Conservation (phyloP, 2,329 filamentous ascomycete species). For the Cryphonectria parasitica region DNA sequence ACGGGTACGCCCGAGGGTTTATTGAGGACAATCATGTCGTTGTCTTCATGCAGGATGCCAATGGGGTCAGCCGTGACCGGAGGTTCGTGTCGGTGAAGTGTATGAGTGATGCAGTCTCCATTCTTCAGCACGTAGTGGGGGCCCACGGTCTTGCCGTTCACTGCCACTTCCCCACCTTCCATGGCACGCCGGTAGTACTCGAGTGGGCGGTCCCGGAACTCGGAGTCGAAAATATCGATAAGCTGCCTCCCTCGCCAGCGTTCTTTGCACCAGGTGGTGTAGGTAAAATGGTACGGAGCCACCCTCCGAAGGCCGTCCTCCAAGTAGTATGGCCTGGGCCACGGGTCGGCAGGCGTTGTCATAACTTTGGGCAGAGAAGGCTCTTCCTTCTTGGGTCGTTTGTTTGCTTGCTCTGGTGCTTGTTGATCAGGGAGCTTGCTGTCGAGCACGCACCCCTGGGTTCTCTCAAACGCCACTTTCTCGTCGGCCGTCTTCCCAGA, state of each 20-base stretch:
- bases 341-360: constrained; percentile 44
- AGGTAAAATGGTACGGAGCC: constrained; percentile 87
- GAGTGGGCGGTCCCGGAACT: constrained; percentile 85
- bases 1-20: constrained; percentile 94
- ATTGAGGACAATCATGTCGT: constrained; percentile 93
- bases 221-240: constrained; percentile 85
- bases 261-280: constrained; percentile 94
- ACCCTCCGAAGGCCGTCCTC: constrained; percentile 84
- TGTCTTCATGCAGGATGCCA: constrained; percentile 84
- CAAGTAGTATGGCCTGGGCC: constrained; percentile 75
- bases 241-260: constrained; percentile 84
- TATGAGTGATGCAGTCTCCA: constrained; percentile 90
- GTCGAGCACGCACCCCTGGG: not conserved
- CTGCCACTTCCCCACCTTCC: constrained; percentile 73
- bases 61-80: constrained; percentile 84
- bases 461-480: not conserved
- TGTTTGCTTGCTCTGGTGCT: not conserved
- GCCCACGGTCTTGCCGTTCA: constrained; percentile 75
- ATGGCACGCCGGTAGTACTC: constrained; percentile 91
- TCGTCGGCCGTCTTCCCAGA: not conserved
- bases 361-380: constrained; percentile 32
- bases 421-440: not conserved
- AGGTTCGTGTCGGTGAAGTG: constrained; percentile 92
- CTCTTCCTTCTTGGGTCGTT: constrained; percentile 15
- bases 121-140: constrained; percentile 78